Base-by-base conservation (phyloP, 495 filamentous ascomycete species). In the Aspergillus funiculosus region DNA sequence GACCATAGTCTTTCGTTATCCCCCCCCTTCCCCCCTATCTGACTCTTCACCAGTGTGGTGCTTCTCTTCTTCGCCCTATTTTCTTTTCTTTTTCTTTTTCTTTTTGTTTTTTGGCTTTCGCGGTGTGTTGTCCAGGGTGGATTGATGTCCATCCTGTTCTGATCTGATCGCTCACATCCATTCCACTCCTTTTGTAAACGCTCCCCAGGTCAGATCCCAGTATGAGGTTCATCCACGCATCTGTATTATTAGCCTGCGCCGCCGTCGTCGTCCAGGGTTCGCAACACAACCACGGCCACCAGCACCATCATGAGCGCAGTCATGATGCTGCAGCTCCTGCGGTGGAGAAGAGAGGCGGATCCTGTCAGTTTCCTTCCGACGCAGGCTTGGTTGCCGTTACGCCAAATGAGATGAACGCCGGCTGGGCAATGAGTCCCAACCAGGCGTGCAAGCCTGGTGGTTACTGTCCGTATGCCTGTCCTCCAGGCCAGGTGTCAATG, bases 391-490 rank as follows among this genome's bases (percentile, higher is more conserved):
- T 89, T 32, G 61, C 74, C 24, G 74, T 91, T 20, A 83, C 80
- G 4, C 84, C 87, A 5, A 73, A 69, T 37, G 58, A 51, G 19
- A 50, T 65, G 54, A 92, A 92, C 65, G 85, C 72, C 25, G 86
- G 86, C 48, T 92, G 86, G 81, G 87, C 86, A 25, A 83, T 92
- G 78, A 85, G 82, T 56, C 84, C 85, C 6, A 77, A 92, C 64
- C 76, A 87, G 58, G 59, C 76, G 18, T 92, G 87, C 58, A 65
- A 67, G 34, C 75, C 83, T 5, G 83, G 80, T 11, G 78, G 67
- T 46, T 89, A 80, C 63, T 92, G 87, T 57, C 87, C 87, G 3
- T 83, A 86, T 48, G 87, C 87, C 29, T 92, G 86, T 50, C 82
- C 80, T 29, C 60, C 85, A 0, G 86, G 86, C 21, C 75, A 88